Conservation (phyloP, 768 basidiomycete species). For the Naganishia kalamii region DNA sequence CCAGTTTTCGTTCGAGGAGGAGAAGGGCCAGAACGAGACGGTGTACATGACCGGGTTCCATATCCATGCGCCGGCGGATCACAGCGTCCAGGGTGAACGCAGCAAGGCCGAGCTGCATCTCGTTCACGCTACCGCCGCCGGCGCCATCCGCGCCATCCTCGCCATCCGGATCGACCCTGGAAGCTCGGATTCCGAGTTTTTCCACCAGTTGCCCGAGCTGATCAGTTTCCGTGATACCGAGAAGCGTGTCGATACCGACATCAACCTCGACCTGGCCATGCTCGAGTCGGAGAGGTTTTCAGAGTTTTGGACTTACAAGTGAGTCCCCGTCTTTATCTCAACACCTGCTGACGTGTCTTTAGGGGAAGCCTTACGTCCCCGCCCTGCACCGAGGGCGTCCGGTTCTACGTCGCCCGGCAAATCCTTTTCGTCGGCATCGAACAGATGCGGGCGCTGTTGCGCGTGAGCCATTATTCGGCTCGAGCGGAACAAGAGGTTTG, state of each 20-base stretch:
- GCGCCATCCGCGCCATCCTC: conserved; percentile 25
- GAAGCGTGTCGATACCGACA: conserved; percentile 7
- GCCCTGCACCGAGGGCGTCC: conserved; percentile 32
- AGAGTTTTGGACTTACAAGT: conserved; percentile 31
- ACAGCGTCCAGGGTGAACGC: conserved; percentile 27
- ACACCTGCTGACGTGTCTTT: not conserved
- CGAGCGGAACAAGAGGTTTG: conserved; percentile 29
- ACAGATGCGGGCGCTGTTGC: conserved; percentile 28
- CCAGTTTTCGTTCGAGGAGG: conserved; percentile 24
- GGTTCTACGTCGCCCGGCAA: conserved; percentile 31
- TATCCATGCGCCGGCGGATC: conserved; percentile 29
- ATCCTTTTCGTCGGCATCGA: conserved; percentile 28
- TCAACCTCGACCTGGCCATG: conserved; percentile 18
- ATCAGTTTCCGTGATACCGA: conserved; percentile 21
- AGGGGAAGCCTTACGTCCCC: conserved; percentile 27
- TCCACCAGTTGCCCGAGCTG: conserved; percentile 15
- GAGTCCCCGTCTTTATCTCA: not conserved
- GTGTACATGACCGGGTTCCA: conserved; percentile 32
- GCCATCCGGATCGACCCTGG: conserved; percentile 31
- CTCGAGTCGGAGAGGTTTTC: conserved; percentile 20
- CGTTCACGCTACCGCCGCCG: conserved; percentile 25
- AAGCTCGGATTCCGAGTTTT: conserved; percentile 25
- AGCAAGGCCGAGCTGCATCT: conserved; percentile 30
- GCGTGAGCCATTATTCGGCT: conserved; percentile 24
- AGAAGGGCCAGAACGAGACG: conserved; percentile 26